Evolutionary conservation across 2,329 filamentous ascomycete genomes (phyloP), one percentile per base, ranked within the genome.

Genomic region (Xylariaceae sp.): DNA sequence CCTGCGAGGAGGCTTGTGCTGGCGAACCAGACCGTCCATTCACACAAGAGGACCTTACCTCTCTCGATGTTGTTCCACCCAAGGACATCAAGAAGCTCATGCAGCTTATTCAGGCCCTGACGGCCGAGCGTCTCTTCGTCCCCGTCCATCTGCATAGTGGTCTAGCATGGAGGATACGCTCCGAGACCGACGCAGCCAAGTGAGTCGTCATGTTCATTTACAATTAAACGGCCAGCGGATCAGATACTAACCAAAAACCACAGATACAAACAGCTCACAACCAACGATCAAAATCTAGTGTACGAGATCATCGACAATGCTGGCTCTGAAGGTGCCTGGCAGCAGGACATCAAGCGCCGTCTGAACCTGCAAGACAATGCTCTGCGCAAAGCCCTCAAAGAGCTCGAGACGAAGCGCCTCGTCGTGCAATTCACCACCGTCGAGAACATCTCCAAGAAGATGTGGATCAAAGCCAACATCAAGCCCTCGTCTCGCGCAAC

Each of bases 381-480:
- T 29, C 78, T 97, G 58, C 87, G 86, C 57, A 85, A 86, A 58
- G 83, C 83, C 22, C 76, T 97, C 56, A 95, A 94, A 71, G 82
- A 84, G 52, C 82, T 98, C 50, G 87, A 94, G 66, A 72, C 76
- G 32, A 91, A 89, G 64, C 82, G 83, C 27, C 82, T 94, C 63
- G 90, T 98, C 65, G 86, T 87, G 60, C 82, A 84, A 47, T 90
- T 97, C 70, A 93, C 92, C 70, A 93, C 86, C 66, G 90, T 95
- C 67, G 90, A 95, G 69, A 85, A 87, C 62, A 88, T 89, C 22
- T 87, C 85, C 55, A 86, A 93, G 64, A 95, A 95, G 70, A 95
- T 95, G 79, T 98, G 93, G 75, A 95, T 98, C 77, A 84, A 95
- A 61, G 82, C 85, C 43, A 84, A 85, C 52, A 79, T 98, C 49